Base-by-base conservation (phyloP, 2,329 filamentous ascomycete species). In the Fusarium torulosum region DNA sequence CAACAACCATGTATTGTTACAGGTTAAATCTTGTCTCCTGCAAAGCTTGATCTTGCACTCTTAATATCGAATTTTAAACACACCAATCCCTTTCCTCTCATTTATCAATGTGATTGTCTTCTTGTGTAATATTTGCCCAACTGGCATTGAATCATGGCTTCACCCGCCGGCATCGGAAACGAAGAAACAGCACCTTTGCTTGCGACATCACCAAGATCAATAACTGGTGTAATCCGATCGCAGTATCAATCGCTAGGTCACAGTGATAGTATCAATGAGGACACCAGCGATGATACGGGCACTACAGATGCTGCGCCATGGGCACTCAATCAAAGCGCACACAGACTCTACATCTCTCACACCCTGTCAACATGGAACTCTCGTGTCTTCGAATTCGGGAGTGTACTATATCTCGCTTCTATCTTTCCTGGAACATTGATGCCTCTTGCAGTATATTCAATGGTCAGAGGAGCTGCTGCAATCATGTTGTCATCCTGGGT, bases 391-490 rank as follows among this genome's bases (percentile, higher is more conserved):
- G 87, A 90, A 72, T 90, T 90, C 56, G 88, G 83, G 29, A 84
- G 86, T 7, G 85, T 90, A 7, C 78, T 89, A 7, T 89, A 85
- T 74, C 79, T 89, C 11, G 85, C 86, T 0, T 76, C 81, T 1
- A 82, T 86, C 44, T 89, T 82, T 67, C 85, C 85, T 0, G 78
- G 81, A 1, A 91, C 89, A 0, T 79, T 93, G 21, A 81, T 91
- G 21, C 90, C 87, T 35, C 83, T 89, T 56, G 92, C 90, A 0
- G 78, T 90, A n/a, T 93, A 93, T 72, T 90, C 90, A 0, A 77
- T 93, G 8, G 79, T 84, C 7, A 85, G 91, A 21, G 83, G 86
- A 7, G 77, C 82, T 0, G 81, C 87, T 1, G 88, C 88, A 0
- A 84, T 90, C 6, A 27, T 88, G 1, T 78, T 91, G 8, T 85